These are phyloP conservation scores for Aureobasidium leucospermi DNA, from an alignment of 2,329 filamentous ascomycete genomes.

Conservation along the genomic window DNA sequence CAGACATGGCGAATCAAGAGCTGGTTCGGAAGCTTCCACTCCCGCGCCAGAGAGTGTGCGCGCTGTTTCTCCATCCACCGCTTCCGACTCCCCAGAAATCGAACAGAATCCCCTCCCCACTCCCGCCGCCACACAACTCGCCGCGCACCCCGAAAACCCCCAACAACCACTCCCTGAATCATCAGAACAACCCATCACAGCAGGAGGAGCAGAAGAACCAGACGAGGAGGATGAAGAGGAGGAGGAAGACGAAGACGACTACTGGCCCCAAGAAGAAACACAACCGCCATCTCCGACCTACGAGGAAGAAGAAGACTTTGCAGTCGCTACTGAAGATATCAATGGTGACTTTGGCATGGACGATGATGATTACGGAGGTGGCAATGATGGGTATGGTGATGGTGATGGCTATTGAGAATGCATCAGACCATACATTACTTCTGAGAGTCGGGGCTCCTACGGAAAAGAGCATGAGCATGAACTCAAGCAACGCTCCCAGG, in stretches of 20 bases:
- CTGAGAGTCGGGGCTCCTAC: no score
- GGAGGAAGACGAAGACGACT: constrained; percentile 17
- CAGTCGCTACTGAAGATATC: not conserved
- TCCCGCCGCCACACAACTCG: not conserved
- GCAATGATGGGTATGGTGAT: not conserved
- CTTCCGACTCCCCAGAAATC: not conserved
- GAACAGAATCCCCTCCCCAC: not conserved
- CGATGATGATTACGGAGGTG: constrained; percentile 14
- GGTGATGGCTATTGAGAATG: no score
- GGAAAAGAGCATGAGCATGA: no score
- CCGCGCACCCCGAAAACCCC: not conserved
- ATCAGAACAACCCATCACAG: not conserved
- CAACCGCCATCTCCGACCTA: not conserved
- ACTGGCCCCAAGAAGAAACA: constrained; percentile 2
- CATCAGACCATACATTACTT: no score
- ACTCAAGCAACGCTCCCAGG: no score
- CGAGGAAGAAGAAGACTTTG: constrained; percentile 8
- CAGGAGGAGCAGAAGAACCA: constrained; percentile 8
- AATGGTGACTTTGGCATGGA: constrained; percentile 15
- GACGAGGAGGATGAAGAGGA: constrained; percentile 10
- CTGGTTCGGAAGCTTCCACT: constrained; percentile 11
- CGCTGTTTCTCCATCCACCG: not conserved
- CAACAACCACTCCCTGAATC: not conserved
- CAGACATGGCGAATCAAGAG: constrained; percentile 11
- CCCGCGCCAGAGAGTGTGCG: constrained; percentile 4